A percentile compares a stretch with the other conserved stretches of the same genome.
phyloP scores from a whole-genome alignment of 2,329 filamentous ascomycete species.

The Daldinia sp. region DNA sequence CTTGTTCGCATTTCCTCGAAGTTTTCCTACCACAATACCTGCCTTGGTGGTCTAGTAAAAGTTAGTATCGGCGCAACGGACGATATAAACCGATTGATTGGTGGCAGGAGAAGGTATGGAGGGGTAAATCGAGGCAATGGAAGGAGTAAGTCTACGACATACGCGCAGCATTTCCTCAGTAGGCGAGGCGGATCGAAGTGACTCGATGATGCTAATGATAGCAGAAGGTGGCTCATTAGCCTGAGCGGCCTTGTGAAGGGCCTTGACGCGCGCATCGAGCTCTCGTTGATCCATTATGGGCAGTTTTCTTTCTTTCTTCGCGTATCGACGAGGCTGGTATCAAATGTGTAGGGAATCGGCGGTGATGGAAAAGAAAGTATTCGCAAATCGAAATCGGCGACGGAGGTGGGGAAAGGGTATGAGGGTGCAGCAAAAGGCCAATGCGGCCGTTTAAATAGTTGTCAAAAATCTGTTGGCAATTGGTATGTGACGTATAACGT shows the following conservation, averaged over 20 bases:
- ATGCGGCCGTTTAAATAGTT: constrained; percentile 9
- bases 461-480: not conserved
- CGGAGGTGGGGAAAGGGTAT: constrained; percentile 2
- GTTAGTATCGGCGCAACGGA: constrained; percentile 15
- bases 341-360: not conserved
- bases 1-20: constrained; percentile 78
- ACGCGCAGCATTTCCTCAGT: constrained; percentile 90
- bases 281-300: constrained; percentile 79
- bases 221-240: constrained; percentile 77
- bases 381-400: not conserved
- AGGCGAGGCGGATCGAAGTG: constrained; percentile 80
- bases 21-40: constrained; percentile 87
- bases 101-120: not conserved
- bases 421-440: not conserved
- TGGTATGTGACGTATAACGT: constrained; percentile 12
- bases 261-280: constrained; percentile 78
- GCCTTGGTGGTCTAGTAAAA: constrained; percentile 77
- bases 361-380: constrained; percentile 1
- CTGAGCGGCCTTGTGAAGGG: constrained; percentile 79
- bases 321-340: not conserved
- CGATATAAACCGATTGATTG: not conserved
- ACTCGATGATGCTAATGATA: constrained; percentile 77
- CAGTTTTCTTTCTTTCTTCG: not conserved
- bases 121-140: not conserved
- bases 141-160: constrained; percentile 46